A percentile compares a stretch with the other conserved stretches of the same genome.
These are phyloP conservation scores for Ascomycota sp. DNA, from an alignment of 2,329 filamentous ascomycete species.

Conservation along the genomic window DNA sequence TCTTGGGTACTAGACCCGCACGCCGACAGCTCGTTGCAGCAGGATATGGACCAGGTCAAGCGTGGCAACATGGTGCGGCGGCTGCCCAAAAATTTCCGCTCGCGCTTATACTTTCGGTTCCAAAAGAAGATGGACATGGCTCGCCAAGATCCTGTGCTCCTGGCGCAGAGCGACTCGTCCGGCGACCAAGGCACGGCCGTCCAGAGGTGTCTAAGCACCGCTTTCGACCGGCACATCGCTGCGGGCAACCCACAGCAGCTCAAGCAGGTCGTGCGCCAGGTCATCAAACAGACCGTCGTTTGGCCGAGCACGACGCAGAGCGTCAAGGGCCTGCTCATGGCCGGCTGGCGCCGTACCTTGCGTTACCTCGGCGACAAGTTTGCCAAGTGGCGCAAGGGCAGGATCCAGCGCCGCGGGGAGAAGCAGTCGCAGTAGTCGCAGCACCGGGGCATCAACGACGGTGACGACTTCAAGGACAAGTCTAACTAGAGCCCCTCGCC, in stretches of 20 bases:
- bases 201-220: conserved; percentile 42
- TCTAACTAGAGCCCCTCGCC: too few relatives aligned
- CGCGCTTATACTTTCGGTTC: conserved; percentile 85
- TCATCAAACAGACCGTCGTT: conserved; percentile 71
- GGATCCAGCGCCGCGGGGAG: conserved; percentile 4
- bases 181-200: conserved; percentile 39
- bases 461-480: background rate
- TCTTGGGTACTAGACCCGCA: conserved; percentile 21
- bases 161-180: conserved; percentile 50
- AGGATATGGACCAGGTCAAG: conserved; percentile 84
- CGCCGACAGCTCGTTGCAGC: conserved; percentile 47
- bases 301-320: conserved; percentile 87
- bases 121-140: conserved; percentile 80
- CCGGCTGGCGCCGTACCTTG: conserved; percentile 47
- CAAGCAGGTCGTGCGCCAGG: conserved; percentile 46
- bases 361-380: conserved; percentile 72
- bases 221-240: conserved; percentile 74
- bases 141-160: conserved; percentile 59
- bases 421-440: too few relatives aligned
- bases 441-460: background rate
- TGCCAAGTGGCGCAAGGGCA: conserved; percentile 36
- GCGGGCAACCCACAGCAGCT: conserved; percentile 45
- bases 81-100: conserved; percentile 67
- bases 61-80: conserved; percentile 93
- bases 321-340: conserved; percentile 64